Evolutionary conservation across 75 land plant species (phyloP).

Genomic region (Pinus albicaulis): DNA sequence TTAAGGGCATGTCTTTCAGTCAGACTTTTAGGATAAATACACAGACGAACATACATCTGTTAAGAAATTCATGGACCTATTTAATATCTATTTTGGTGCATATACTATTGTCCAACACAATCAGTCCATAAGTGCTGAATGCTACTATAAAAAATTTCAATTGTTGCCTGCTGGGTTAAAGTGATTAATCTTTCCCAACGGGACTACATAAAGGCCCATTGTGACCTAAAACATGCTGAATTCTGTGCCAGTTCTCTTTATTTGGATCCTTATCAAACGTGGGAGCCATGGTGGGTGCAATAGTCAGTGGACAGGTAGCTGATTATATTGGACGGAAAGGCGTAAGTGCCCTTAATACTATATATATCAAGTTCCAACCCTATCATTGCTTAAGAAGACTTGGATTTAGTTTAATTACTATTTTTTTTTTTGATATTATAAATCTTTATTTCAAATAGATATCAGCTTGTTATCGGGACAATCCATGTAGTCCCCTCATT

Average conservation of each 20-base stretch:
- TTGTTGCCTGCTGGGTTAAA: no score
- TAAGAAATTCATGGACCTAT: not conserved
- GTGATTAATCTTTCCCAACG: not conserved
- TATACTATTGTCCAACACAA: not conserved
- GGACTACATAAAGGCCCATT: not conserved
- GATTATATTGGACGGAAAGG: constrained; percentile 91
- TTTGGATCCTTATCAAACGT: constrained; percentile 88
- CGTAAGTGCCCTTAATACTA: constrained; percentile 33
- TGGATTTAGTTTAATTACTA: not conserved
- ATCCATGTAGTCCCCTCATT: no score
- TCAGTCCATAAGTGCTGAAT: not conserved
- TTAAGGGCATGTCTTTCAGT: not conserved
- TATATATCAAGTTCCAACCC: not conserved
- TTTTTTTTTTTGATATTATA: no score
- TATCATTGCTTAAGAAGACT: not conserved
- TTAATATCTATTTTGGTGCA: not conserved
- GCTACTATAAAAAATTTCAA: not conserved
- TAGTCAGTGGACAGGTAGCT: constrained; percentile 84
- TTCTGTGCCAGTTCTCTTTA: constrained; percentile 50
- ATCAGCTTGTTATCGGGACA: no score
- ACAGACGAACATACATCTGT: not conserved
- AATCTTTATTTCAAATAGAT: no score
- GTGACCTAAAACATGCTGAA: not conserved
- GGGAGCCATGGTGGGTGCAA: constrained; percentile 95
- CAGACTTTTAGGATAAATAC: not conserved